phyloP scores from a whole-genome alignment of 2,329 filamentous ascomycete species.

The Pezicula carpinea region DNA sequence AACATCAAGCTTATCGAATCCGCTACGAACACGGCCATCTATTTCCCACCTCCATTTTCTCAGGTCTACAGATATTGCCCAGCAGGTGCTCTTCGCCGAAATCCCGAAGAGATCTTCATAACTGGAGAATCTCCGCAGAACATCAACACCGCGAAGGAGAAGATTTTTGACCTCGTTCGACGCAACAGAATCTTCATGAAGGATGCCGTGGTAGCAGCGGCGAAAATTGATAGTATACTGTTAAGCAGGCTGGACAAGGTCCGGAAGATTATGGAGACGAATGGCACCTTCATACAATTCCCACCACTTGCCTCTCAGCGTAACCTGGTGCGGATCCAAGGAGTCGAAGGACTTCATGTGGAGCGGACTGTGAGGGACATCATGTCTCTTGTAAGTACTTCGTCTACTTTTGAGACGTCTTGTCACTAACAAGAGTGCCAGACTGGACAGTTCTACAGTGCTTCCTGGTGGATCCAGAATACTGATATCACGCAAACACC shows the following conservation, averaged over 20 bases:
- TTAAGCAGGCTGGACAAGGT: slow-evolving; percentile 92
- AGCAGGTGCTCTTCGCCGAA: slow-evolving; percentile 72
- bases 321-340: slow-evolving; percentile 83
- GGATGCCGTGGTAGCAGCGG: slow-evolving; percentile 81
- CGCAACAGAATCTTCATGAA: slow-evolving; percentile 84
- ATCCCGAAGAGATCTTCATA: slow-evolving; percentile 89
- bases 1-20: slow-evolving; percentile 99
- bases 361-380: slow-evolving; percentile 94
- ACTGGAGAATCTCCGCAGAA: slow-evolving; percentile 82
- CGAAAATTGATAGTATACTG: slow-evolving; percentile 92
- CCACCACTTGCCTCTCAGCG: slow-evolving; percentile 82
- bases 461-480: slow-evolving; percentile 89
- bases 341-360: slow-evolving; percentile 86
- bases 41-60: slow-evolving; percentile 93
- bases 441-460: slow-evolving; percentile 97
- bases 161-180: slow-evolving; percentile 79
- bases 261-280: slow-evolving; percentile 94
- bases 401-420: not conserved
- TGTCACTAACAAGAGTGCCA: slow-evolving; percentile 33
- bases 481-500: slow-evolving; percentile 60
- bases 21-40: slow-evolving; percentile 91
- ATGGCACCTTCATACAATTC: slow-evolving; percentile 91
- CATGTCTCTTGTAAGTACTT: slow-evolving; percentile 74
- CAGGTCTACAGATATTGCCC: slow-evolving; percentile 88
- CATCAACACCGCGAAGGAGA: slow-evolving; percentile 85